Conservation (phyloP, 202 grass and related monocot genomes). For the Alloteropsis angusta region DNA sequence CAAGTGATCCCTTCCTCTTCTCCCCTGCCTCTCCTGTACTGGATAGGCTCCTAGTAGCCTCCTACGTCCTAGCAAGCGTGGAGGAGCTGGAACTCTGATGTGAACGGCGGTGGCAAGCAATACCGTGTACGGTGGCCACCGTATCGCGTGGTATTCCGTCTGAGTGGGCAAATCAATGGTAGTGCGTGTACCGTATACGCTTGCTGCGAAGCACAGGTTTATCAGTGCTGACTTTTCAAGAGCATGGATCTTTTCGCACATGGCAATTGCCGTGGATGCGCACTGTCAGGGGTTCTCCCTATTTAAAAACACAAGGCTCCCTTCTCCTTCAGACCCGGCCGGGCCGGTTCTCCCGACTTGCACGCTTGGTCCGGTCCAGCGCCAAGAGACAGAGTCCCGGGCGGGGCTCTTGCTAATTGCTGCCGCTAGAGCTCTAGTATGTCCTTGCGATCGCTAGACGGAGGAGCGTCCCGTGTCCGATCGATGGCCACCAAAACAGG, state of each 20-base stretch:
- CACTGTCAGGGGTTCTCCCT: not conserved
- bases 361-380: not conserved
- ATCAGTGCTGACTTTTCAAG: not conserved
- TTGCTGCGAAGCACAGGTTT: not conserved
- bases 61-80: not conserved
- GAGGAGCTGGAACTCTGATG: too few species aligned
- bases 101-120: not conserved
- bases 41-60: not conserved
- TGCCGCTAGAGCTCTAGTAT: too few species aligned
- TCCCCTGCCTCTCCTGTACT: not conserved
- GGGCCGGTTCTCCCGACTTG: not conserved
- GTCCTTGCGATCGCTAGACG: not conserved
- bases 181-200: not conserved
- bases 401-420: too few species aligned
- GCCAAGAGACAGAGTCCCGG: not conserved
- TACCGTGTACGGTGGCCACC: not conserved
- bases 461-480: not conserved
- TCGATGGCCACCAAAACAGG: not conserved
- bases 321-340: not conserved
- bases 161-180: not conserved
- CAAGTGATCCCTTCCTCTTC: not conserved
- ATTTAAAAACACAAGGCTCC: not conserved
- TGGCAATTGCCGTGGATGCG: not conserved
- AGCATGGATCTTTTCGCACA: not conserved
- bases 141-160: not conserved